These are phyloP conservation scores for Beta vulgaris DNA, from an alignment of 148 eudicot genomes.

Conservation along the genomic window DNA sequence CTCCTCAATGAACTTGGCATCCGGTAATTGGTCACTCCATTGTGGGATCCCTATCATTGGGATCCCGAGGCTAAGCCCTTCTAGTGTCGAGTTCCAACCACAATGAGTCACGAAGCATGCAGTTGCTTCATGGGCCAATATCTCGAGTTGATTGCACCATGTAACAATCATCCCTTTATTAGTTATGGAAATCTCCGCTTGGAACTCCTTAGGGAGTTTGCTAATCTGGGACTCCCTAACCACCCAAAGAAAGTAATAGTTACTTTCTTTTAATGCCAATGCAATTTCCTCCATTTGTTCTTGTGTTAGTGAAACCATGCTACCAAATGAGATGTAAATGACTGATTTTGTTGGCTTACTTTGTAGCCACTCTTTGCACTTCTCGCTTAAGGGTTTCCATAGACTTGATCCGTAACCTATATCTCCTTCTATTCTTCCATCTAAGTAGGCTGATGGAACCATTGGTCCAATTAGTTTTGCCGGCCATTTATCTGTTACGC, in stretches of 20 bases:
- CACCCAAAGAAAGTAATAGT: constrained; percentile 53
- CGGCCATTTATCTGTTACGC: constrained; percentile 37
- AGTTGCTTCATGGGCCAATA: constrained; percentile 43
- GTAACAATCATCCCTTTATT: constrained; percentile 46
- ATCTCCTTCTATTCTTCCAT: constrained; percentile 49
- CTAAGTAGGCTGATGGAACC: constrained; percentile 63
- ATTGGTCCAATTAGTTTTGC: constrained; percentile 65
- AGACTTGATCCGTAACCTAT: constrained; percentile 48
- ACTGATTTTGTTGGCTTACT: constrained; percentile 42
- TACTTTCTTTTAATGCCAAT: constrained; percentile 27
- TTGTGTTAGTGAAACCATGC: constrained; percentile 50
- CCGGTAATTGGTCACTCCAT: constrained; percentile 55
- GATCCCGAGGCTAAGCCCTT: constrained; percentile 53
- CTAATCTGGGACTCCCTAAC: constrained; percentile 39
- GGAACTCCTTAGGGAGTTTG: constrained; percentile 36
- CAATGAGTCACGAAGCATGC: constrained; percentile 66
- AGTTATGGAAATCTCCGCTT: constrained; percentile 4
- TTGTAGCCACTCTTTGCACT: constrained; percentile 45
- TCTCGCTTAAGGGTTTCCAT: constrained; percentile 43
- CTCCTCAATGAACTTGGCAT: constrained; percentile 59
- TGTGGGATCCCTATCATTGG: constrained; percentile 60
- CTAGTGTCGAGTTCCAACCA: constrained; percentile 71
- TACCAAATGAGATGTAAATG: constrained; percentile 54
- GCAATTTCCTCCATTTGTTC: constrained; percentile 52
- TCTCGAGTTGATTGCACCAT: constrained; percentile 65